These are phyloP conservation scores for Schizonepeta tenuifolia DNA, from an alignment of 257 asterid genomes.

Conservation along the genomic window DNA sequence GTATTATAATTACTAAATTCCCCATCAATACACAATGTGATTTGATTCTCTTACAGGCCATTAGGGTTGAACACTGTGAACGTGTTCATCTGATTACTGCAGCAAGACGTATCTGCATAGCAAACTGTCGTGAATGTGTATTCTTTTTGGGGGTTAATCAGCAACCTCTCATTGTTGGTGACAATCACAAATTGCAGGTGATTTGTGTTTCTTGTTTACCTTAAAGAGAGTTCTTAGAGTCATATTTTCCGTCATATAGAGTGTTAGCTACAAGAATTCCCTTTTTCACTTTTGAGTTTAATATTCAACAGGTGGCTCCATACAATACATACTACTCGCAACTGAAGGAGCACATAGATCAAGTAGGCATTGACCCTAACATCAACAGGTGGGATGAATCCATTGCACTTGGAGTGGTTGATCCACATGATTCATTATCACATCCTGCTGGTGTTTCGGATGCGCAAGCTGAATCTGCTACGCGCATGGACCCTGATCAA, in stretches of 20 bases:
- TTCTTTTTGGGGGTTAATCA: slow-evolving; percentile 95
- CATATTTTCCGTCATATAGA: background rate
- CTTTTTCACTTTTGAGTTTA: slow-evolving; percentile 21
- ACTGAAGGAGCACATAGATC: slow-evolving; percentile 82
- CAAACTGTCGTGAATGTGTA: slow-evolving; percentile 93
- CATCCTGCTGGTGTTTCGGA: slow-evolving; percentile 95
- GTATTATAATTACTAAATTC: background rate
- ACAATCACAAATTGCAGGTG: slow-evolving; percentile 97
- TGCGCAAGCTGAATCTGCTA: slow-evolving; percentile 88
- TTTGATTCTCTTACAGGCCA: slow-evolving; percentile 59
- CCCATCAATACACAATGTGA: background rate
- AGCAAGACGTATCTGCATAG: slow-evolving; percentile 86
- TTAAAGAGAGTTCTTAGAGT: slow-evolving; percentile 6
- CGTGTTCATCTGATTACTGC: slow-evolving; percentile 94
- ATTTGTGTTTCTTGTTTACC: slow-evolving; percentile 13
- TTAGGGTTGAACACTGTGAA: slow-evolving; percentile 96
- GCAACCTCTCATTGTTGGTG: slow-evolving; percentile 92
- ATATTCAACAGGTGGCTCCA: slow-evolving; percentile 73
- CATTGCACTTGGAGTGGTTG: slow-evolving; percentile 82
- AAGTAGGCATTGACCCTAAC: slow-evolving; percentile 71
- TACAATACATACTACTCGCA: slow-evolving; percentile 76
- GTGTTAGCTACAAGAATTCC: slow-evolving; percentile 8
- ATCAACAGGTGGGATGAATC: slow-evolving; percentile 89
- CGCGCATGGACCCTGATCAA: slow-evolving; percentile 79
- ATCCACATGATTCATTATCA: slow-evolving; percentile 93